These are phyloP conservation scores for Saturnispora hagleri DNA, from an alignment of 805 yeast species.

Conservation along the genomic window DNA sequence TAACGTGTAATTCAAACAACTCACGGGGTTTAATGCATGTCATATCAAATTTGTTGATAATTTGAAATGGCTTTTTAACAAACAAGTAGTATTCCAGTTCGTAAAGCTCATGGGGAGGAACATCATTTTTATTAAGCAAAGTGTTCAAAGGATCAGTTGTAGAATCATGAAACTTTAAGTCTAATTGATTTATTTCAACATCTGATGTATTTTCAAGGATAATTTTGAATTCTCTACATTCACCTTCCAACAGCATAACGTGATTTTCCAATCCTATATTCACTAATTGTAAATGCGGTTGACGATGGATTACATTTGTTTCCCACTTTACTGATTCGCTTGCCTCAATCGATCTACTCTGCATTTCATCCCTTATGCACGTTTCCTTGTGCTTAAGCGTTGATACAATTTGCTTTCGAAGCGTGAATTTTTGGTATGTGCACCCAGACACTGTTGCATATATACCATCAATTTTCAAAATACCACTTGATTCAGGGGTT, in stretches of 20 bases:
- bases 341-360: background rate
- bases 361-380: slow-evolving; percentile 5
- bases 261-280: slow-evolving; percentile 48
- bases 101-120: slow-evolving; percentile 55
- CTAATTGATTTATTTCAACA: slow-evolving; percentile 46
- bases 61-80: slow-evolving; percentile 46
- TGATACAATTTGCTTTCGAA: background rate
- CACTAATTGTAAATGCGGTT: slow-evolving; percentile 52
- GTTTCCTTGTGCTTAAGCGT: slow-evolving; percentile 7
- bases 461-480: slow-evolving; percentile 42
- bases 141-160: slow-evolving; percentile 55
- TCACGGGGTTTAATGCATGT: slow-evolving; percentile 31
- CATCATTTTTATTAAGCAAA: slow-evolving; percentile 36
- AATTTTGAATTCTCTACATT: slow-evolving; percentile 41
- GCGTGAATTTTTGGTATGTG: slow-evolving; percentile 32
- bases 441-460: slow-evolving; percentile 44
- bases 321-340: slow-evolving; percentile 25
- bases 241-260: slow-evolving; percentile 74
- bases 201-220: slow-evolving; percentile 48
- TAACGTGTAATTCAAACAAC: slow-evolving; percentile 40
- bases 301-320: slow-evolving; percentile 27
- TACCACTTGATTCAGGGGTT: slow-evolving; percentile 42
- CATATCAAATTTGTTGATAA: slow-evolving; percentile 38
- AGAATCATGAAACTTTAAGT: slow-evolving; percentile 63
- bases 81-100: slow-evolving; percentile 66